Evolutionary conservation across 1,139 yeast genomes (phyloP), one percentile per base, ranked within the genome.

Genomic region (Blastobotrys petasosporus): DNA sequence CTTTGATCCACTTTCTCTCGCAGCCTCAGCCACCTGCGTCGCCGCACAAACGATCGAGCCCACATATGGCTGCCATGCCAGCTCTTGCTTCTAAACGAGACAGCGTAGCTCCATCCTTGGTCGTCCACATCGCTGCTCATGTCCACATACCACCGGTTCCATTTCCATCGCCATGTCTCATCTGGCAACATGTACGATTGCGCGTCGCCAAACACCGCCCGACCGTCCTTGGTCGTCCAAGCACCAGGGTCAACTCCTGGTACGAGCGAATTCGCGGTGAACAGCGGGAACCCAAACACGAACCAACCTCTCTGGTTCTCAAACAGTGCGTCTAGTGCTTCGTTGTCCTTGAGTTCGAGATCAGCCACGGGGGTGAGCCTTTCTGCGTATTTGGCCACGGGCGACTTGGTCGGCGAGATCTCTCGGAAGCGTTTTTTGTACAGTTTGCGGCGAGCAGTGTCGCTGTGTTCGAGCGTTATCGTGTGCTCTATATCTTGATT

Each of bases 111-210:
- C 92, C 94, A 84, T 1, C 94, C 94, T 53, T 80, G 83, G 53
- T 82, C 87, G 60, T 84, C 94, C 12, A 82, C 79, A 55, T 83
- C 88, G 39, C 74, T 71, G 31, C 76, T 66, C 94, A 83, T 83
- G 53, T 82, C 71, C 9, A 82, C 78, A 56, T 80, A 80, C 94
- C 92, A 84, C 29, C 69, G 63, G 32, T 71, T 70, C 94, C 94
- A 84, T 23, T 66, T 60, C 94, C 94, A 84, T 47, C 64, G 63
- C 94, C 92, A 84, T 44, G 73, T 63, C 37, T 76, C 67, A 51
- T 80, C 85, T 0, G 94, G 92, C 15, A 82, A 67, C 1, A 85
- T 80, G 47, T 71, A 76, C 47, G 76, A 68, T 10, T 61, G 58
- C 20, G 78, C 52, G 39, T 65, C 67, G 17, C 63, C 65, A 12